These are phyloP conservation scores for Dittrichia graveolens DNA, from an alignment of 129 eudicot species.

Conservation along the genomic window DNA sequence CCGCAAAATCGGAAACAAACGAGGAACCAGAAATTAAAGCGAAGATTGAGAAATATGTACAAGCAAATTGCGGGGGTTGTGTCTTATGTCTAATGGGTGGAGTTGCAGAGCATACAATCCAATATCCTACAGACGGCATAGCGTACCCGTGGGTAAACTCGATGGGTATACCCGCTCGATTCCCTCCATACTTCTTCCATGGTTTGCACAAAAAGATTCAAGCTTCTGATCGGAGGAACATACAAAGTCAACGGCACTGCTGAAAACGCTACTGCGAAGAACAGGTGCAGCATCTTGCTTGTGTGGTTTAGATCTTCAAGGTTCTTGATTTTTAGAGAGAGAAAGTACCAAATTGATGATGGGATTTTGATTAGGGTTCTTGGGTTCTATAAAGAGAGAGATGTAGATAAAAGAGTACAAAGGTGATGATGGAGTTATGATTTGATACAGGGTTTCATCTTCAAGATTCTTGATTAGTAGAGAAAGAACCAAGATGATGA, in stretches of 20 bases:
- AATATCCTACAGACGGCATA: slow-evolving; percentile 58
- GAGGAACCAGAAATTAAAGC: slow-evolving; percentile 8
- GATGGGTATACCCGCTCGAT: slow-evolving; percentile 50
- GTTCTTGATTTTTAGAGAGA: slow-evolving; percentile 12
- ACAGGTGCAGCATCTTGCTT: slow-evolving; percentile 63
- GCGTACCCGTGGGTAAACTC: slow-evolving; percentile 67
- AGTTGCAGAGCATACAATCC: slow-evolving; percentile 55
- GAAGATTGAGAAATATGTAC: slow-evolving; percentile 10
- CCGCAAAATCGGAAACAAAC: slow-evolving; percentile 20
- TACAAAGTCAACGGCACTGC: slow-evolving; percentile 92
- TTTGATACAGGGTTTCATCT: background rate
- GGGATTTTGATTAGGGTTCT: background rate
- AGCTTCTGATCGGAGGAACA: slow-evolving; percentile 80
- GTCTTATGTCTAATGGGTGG: background rate
- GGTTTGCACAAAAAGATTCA: slow-evolving; percentile 67
- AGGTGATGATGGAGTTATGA: background rate
- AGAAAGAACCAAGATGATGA: too few species aligned
- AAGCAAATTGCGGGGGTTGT: background rate
- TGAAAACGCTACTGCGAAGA: slow-evolving; percentile 86
- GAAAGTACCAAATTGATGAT: background rate
- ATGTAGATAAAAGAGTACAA: background rate
- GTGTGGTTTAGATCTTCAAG: background rate
- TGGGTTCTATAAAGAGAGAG: background rate
- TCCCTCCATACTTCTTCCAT: slow-evolving; percentile 75
- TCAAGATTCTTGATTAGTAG: background rate